A percentile compares a stretch with the other conserved stretches of the same genome.
Conservation (phyloP, 176 grass and related monocot genomes). For the Cenchrus purpureus region DNA sequence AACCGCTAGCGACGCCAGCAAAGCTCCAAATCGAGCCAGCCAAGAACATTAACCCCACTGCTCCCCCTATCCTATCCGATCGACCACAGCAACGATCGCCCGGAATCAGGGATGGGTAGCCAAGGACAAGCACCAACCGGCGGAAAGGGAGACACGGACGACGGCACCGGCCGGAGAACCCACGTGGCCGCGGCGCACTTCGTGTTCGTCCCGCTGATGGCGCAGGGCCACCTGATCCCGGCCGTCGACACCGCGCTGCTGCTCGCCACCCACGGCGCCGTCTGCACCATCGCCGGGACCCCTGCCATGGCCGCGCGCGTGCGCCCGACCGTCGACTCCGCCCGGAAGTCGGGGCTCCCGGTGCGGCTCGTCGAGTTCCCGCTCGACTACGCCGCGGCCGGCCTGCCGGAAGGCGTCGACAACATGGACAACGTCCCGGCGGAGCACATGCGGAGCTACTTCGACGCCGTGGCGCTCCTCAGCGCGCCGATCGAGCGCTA, state of each 20-base stretch:
- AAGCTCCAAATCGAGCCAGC: background rate
- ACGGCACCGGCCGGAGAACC: background rate
- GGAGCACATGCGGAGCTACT: background rate
- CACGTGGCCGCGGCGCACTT: slow-evolving; percentile 45
- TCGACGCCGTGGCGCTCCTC: slow-evolving; percentile 22
- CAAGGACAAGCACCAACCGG: background rate
- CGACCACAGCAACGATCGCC: background rate
- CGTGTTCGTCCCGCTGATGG: slow-evolving; percentile 56
- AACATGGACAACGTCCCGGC: slow-evolving; percentile 9
- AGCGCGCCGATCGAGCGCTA: slow-evolving; percentile 33
- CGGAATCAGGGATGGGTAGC: background rate
- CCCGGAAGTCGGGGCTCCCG: background rate
- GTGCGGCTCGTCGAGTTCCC: slow-evolving; percentile 45
- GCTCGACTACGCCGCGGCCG: slow-evolving; percentile 29
- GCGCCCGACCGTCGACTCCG: slow-evolving; percentile 25
- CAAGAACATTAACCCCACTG: background rate
- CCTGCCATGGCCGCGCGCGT: slow-evolving; percentile 23
- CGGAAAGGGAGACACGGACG: background rate
- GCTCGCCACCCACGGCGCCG: slow-evolving; percentile 47
- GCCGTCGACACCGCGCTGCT: slow-evolving; percentile 55
- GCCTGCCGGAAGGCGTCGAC: slow-evolving; percentile 37
- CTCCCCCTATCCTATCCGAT: background rate
- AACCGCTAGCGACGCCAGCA: background rate
- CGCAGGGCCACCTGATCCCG: slow-evolving; percentile 66
- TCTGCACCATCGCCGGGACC: slow-evolving; percentile 46